Evolutionary conservation across 148 eudicot genomes (phyloP), one percentile per base, ranked within the genome.

Genomic region (Vaccinium corymbosum): DNA sequence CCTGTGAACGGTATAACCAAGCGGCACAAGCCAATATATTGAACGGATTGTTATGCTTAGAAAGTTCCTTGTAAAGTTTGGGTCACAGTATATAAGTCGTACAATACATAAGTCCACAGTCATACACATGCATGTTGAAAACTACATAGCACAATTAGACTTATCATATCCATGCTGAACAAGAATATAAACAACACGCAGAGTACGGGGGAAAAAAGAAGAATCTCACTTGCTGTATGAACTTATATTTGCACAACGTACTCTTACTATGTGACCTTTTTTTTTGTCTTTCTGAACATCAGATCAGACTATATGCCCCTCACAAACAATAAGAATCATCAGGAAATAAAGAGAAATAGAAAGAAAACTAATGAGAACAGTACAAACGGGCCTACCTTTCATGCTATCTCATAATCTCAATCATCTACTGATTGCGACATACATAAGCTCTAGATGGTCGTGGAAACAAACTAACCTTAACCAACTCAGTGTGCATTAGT

Each of bases 401-500:
- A 83, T 80, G 49, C 59, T 83, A 80, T 76, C 76, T 76, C 25
- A 35, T 80, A 84, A 79, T 71, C 80, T 48, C 42, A 80, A 85
- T 76, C 73, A 85, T 71, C 76, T 82, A 82, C 80, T 71, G 25
- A 49, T 83, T 15, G 32, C 17, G 64, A 42, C 83, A 73, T 32
- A 42, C 51, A 64, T 20, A 78, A 16, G 14, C 3, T 20, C 6
- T 52, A 73, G 27, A 56, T 27, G 25, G 20, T 38, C 73, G 3
- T 16, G 56, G 38, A 29, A 10, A 27, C 27, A 59, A 35, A 62
- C 78, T 20, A 35, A 73, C 80, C 55, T 70, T 78, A 27, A 25
- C 84, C 78, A 64, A 38, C 71, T 89, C 87, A 90, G 78, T 80
- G 74, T 61, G 88, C 87, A 79, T 76, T 78, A 84, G 86, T 74